Base-by-base conservation (phyloP, 2,329 filamentous ascomycete genomes). In the Exophiala calicioides region DNA sequence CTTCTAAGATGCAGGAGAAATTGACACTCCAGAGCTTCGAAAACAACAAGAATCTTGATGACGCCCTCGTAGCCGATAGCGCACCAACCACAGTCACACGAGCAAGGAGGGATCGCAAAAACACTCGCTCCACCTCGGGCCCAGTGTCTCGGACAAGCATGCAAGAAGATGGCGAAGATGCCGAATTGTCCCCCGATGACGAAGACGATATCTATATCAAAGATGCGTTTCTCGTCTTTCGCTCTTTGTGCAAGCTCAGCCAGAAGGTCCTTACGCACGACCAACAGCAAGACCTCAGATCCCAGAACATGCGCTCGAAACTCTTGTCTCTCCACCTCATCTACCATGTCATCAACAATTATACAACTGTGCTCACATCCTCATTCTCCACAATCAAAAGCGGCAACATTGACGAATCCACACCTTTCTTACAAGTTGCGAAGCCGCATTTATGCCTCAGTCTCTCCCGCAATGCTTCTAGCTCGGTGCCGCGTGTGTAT, bases 391-490 rank as follows among this genome's bases (percentile, higher is more conserved):
- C 88, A 30, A 97, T 98, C 62, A 88, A 84, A 62, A 94, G 88
- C 61, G 90, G 88, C 62, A 90, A 77, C 68, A 90, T 89, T 59
- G 88, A 91, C 62, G 72, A 75, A 51, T 84, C 87, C 1, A 97
- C 90, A 19, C 88, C 83, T 24, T 96, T 98, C 61, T 78, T 96
- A 15, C 90, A 97, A 66, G 93, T 93, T 24, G 85, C 95, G 64
- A 96, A 97, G 66, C 95, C 95, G 64, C 96, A 98, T 65, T 79
- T 98, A 20, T 97, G 93, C 68, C 78, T 98, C 30, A 95, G 90
- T 68, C 81, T 98, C 58, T 96, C 90, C 44, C 82, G 91, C 41
- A 98, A 98, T 64, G 94, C 91, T 13, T 88, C 93, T 10, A 97
- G 91, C 70, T 91, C 90, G 3, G 87, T 95, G 32, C 87, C 89